These are phyloP conservation scores for Calamus simplicifolius DNA, from an alignment of 176 grass and related monocot genomes.

Conservation along the genomic window DNA sequence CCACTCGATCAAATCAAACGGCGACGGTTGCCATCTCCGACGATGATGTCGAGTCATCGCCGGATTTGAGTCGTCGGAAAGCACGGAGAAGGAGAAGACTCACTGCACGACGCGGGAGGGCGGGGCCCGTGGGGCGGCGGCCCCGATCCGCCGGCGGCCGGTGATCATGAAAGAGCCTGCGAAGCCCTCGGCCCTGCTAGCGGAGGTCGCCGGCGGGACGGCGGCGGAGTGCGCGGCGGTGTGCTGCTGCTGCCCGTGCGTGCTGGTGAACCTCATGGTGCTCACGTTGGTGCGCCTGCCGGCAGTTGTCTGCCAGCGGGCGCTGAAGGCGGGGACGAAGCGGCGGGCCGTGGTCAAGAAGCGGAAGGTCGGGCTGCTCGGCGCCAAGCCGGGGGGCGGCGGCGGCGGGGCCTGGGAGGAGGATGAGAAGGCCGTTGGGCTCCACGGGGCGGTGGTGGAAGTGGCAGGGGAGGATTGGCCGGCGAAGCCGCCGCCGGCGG, in stretches of 20 bases:
- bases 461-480: neutral
- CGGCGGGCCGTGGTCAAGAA: neutral
- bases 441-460: no score
- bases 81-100: no score
- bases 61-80: no score
- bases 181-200: neutral
- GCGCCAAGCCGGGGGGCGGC: neutral
- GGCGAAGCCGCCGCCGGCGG: neutral
- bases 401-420: neutral
- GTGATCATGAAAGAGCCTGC: neutral
- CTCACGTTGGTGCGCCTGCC: constrained; percentile 6
- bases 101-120: no score
- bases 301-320: constrained; percentile 10
- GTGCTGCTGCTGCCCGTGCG: constrained; percentile 19
- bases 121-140: no score
- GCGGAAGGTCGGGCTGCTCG: neutral
- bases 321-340: neutral
- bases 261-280: constrained; percentile 5
- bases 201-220: constrained; percentile 6
- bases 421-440: neutral
- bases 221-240: constrained; percentile 21
- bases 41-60: no score
- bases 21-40: no score
- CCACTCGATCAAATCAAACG: no score
- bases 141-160: neutral